Evolutionary conservation across 129 eudicot genomes (phyloP), one percentile per base, ranked within the genome.

Genomic region (Sambucus nigra): DNA sequence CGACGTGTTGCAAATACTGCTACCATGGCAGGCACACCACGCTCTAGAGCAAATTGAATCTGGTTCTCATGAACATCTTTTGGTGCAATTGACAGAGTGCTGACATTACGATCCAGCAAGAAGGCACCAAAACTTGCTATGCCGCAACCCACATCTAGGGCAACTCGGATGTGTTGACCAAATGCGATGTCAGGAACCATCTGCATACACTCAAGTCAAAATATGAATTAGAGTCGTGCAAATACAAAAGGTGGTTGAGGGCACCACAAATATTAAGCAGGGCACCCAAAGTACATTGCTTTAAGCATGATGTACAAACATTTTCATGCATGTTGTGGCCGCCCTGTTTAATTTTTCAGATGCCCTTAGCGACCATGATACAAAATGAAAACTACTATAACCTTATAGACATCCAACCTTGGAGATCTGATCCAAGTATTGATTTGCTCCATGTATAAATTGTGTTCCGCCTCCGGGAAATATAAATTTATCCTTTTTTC

Each of bases 1-100:
- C 94, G 84, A 10, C 42, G 75, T 18, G 84, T 76, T 49, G 81
- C 79, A 55, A 86, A 81, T 39, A 71, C 79, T 40, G 82, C 87
- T 25, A 86, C 57, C 94, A 86, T 86, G 31, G 95, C 93, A 33
- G 95, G 94, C 47, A 86, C 82, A 45, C 95, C 95, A 23, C 95
- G 79, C 57, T 86, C 95, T 14, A 86, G 72, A 32, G 95, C 95
- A 62, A 82, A 69, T 32, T 78, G 93, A 49, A 86, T 67, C 42
- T 78, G 84, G 55, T 78, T 81, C 33, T 79, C 80, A 42, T 76
- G 81, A 63, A 78, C 81, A 55, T 86, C 80, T 66, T 81, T 81
- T 42, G 84, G 81, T 50, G 87, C 92, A 21, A 86, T 63, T 4
- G 95, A 86, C 50, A 86, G 53, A 39, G 94, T 76, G 19, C 84